Conservation (phyloP, 129 eudicot species). For the Chrysanthemum seticuspe region DNA sequence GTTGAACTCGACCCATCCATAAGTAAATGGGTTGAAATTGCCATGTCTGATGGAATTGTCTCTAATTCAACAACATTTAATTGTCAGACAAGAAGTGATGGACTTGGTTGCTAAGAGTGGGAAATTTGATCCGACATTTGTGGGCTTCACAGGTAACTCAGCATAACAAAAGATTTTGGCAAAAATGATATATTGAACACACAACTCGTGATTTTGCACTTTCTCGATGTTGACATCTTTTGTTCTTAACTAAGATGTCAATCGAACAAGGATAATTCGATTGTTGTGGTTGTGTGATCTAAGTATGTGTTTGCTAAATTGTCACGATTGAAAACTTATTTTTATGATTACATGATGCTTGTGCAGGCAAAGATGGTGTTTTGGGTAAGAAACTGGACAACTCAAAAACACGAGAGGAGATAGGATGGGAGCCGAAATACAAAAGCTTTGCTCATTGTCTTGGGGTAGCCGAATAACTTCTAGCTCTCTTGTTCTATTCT, state of each 20-base stretch:
- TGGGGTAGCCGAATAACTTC: constrained; percentile 46
- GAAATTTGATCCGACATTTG: constrained; percentile 64
- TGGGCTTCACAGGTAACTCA: constrained; percentile 69
- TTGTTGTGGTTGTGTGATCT: background rate
- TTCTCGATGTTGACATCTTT: background rate
- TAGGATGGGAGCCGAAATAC: constrained; percentile 91
- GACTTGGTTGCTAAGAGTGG: constrained; percentile 82
- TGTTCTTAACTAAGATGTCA: no score
- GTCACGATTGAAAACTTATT: background rate
- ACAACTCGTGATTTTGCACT: background rate
- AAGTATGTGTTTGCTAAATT: background rate
- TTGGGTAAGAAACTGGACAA: constrained; percentile 86
- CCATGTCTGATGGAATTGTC: background rate
- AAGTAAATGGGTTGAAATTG: background rate
- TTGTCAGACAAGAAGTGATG: constrained; percentile 83
- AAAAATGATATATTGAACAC: background rate
- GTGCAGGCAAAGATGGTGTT: constrained; percentile 71
- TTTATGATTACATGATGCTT: background rate
- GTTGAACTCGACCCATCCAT: background rate
- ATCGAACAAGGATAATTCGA: background rate
- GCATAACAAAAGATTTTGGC: constrained; percentile 5
- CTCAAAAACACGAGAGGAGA: constrained; percentile 64
- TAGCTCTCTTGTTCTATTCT: background rate
- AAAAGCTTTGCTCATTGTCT: constrained; percentile 80
- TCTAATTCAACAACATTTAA: constrained; percentile 11